Base-by-base conservation (phyloP, 164 flowering plant genomes). In the Vitis riparia region DNA sequence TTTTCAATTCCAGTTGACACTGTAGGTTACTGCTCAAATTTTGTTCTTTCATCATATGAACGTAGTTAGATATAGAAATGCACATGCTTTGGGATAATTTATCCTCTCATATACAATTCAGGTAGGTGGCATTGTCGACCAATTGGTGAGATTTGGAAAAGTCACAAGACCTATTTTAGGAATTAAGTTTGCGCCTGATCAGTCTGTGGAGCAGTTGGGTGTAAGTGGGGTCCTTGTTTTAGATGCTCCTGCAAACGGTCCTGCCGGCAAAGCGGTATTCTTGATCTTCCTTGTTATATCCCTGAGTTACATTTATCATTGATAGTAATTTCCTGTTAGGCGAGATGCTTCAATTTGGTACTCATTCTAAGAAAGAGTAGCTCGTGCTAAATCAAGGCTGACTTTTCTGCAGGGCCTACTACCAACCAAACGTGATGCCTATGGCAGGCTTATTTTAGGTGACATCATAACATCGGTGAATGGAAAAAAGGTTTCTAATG, bases 1-100 rank as follows among this genome's bases (percentile, higher is more conserved):
- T 93, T 93, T 77, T 93, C 98, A 19, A 93, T 93, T 81, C 98
- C 98, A 60, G 96, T 93, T 74, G 98, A 93, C 74, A 93, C 98
- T 59, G 97, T 92, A 68, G 68, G 92, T 85, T 68, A 56, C 63
- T 66, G 30, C 19, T 63, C 47, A 13, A 11, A 51, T 58, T 10
- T 60, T 9, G 14, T 51, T 3, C 6, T n/a, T 9, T 9, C 51
- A 59, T 61, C 23, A 9, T 51, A 15, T 5, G 51, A 16, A 62
- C 8, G 51, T 13, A 4, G 3, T 11, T 6, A 49, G 11, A 44
- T 8, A 65, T 30, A 62, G 32, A 59, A 56, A 23, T 37, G 32
- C n/a, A 27, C 3, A 10, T 30, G 51, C 27, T 58, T 23, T 62
- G 17, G 52, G 8, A 60, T 61, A 51, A 55, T 32, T 55, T 1